Conservation (phyloP, 2,329 filamentous ascomycete species). For the Tolypocladium paradoxum region DNA sequence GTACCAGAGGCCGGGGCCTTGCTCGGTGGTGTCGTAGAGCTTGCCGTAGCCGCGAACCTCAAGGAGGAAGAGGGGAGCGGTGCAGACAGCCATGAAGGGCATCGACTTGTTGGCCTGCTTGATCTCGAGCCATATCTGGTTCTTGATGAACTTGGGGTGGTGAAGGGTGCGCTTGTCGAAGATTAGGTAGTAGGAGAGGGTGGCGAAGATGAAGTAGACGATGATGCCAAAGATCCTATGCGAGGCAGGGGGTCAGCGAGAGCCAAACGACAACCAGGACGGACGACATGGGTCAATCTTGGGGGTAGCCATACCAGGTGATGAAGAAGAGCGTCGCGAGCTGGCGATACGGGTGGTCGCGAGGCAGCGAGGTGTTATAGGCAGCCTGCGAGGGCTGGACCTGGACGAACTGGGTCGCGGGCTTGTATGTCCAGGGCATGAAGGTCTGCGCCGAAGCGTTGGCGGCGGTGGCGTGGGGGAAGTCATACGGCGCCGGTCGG, state of each 20-base stretch:
- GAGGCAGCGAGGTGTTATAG: slow-evolving; percentile 64
- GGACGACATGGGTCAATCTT: not conserved
- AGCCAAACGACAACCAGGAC: too few relatives aligned
- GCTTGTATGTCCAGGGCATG: slow-evolving; percentile 58
- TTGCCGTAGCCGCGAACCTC: slow-evolving; percentile 80
- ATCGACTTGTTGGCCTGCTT: slow-evolving; percentile 65
- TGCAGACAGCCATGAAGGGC: slow-evolving; percentile 74
- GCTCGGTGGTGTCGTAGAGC: slow-evolving; percentile 70
- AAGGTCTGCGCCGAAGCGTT: slow-evolving; percentile 47
- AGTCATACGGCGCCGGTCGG: slow-evolving; percentile 40
- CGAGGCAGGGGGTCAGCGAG: slow-evolving; percentile 1
- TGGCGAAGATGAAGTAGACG: slow-evolving; percentile 76
- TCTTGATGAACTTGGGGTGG: slow-evolving; percentile 91
- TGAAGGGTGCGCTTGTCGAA: slow-evolving; percentile 85
- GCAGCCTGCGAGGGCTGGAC: slow-evolving; percentile 65
- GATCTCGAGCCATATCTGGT: slow-evolving; percentile 83
- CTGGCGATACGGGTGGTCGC: slow-evolving; percentile 72
- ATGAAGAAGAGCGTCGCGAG: slow-evolving; percentile 67
- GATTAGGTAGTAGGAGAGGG: slow-evolving; percentile 75
- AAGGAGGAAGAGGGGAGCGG: slow-evolving; percentile 66
- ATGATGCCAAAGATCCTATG: slow-evolving; percentile 72
- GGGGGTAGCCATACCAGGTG: slow-evolving; percentile 53
- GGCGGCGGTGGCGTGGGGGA: slow-evolving; percentile 33
- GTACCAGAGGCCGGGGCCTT: slow-evolving; percentile 71
- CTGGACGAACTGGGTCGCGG: slow-evolving; percentile 58